Percentiles rank a stretch among this genome's conserved stretches.
phyloP scores from a whole-genome alignment of 2,329 filamentous ascomycete species.

The Arthrobotrys megalospora region DNA sequence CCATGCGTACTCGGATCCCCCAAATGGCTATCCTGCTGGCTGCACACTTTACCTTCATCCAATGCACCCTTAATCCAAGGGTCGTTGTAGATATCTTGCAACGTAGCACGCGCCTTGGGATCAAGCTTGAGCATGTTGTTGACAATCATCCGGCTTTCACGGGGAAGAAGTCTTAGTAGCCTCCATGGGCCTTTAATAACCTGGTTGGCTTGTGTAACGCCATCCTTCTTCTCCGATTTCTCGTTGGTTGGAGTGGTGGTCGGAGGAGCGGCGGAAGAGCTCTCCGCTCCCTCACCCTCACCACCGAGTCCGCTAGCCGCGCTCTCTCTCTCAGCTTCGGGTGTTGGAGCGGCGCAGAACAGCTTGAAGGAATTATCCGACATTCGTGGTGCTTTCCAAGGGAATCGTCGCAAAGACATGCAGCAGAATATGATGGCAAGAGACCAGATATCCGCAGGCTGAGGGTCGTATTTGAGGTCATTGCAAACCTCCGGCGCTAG shows the following conservation, averaged over 20 bases:
- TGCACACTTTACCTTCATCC: constrained; percentile 75
- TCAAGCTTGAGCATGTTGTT: constrained; percentile 92
- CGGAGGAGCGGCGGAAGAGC: constrained; percentile 46
- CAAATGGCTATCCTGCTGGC: constrained; percentile 74
- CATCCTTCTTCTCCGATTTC: constrained; percentile 60
- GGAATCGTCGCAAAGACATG: constrained; percentile 95
- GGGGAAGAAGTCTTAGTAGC: constrained; percentile 85
- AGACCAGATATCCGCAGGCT: constrained; percentile 97
- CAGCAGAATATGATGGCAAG: constrained; percentile 98
- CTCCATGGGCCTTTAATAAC: constrained; percentile 91
- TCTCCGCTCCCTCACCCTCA: constrained; percentile 36
- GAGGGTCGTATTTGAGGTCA: constrained; percentile 90
- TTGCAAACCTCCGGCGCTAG: constrained; percentile 97
- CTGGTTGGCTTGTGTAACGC: constrained; percentile 65
- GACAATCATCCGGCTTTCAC: constrained; percentile 91
- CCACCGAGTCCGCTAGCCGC: constrained; percentile 50
- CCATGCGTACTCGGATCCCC: constrained; percentile 32
- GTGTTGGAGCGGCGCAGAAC: constrained; percentile 73
- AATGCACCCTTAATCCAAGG: constrained; percentile 89
- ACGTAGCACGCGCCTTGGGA: constrained; percentile 83
- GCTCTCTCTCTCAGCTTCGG: constrained; percentile 60
- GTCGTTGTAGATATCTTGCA: constrained; percentile 88
- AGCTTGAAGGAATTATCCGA: constrained; percentile 96
- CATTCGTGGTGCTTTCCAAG: constrained; percentile 93
- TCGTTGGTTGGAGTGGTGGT: constrained; percentile 17